These are phyloP conservation scores for Volvox carteri DNA, from an alignment of 163 green algal species.

Conservation along the genomic window DNA sequence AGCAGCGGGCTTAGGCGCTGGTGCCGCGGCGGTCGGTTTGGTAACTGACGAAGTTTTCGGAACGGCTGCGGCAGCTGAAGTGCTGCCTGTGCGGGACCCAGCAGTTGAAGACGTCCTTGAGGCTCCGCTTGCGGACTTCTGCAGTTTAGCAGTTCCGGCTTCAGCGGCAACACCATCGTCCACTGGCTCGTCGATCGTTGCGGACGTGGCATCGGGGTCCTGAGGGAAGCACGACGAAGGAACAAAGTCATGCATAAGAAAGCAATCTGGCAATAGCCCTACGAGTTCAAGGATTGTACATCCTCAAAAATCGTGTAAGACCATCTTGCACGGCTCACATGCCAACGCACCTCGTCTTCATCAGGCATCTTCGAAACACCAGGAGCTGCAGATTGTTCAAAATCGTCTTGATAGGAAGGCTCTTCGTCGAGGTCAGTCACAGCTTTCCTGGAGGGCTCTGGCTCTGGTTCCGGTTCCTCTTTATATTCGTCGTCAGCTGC, in stretches of 20 bases:
- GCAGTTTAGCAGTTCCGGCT: not conserved
- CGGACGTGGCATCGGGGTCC: not conserved
- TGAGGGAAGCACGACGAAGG: too few species aligned
- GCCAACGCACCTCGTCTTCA: slow-evolving; percentile 22
- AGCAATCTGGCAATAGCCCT: too few species aligned
- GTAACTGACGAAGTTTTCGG: not conserved
- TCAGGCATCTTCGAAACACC: not conserved
- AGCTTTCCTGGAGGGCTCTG: not conserved
- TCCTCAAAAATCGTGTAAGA: too few species aligned
- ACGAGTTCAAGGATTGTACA: too few species aligned
- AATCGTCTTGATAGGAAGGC: slow-evolving; percentile 5
- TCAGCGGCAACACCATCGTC: not conserved
- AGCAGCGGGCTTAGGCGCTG: not conserved
- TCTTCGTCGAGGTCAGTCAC: not conserved
- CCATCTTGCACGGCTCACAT: not conserved
- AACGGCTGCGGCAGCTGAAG: not conserved
- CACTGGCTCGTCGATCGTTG: not conserved
- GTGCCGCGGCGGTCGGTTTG: not conserved
- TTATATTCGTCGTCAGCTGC: slow-evolving; percentile 34
- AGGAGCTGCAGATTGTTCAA: slow-evolving; percentile 3
- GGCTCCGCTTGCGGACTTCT: slow-evolving; percentile 2
- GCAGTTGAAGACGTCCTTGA: not conserved
- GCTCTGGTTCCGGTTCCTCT: slow-evolving; percentile 32
- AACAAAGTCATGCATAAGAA: too few species aligned
- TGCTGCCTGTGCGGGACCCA: slow-evolving; percentile 5